Base-by-base conservation (phyloP, 2,329 filamentous ascomycete species). In the Claviceps sp. region DNA sequence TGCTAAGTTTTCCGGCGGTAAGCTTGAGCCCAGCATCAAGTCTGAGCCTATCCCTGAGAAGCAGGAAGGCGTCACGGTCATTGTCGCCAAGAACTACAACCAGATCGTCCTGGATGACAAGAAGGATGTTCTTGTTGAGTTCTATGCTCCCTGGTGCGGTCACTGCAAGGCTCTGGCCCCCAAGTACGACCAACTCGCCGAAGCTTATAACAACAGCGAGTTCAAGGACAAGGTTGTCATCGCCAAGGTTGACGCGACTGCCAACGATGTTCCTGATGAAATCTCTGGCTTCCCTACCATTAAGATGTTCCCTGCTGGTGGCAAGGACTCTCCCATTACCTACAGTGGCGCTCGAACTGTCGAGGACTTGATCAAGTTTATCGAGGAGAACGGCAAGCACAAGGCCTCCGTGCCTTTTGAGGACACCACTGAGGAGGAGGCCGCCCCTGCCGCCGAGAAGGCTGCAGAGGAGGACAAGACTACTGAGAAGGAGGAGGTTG, bases 81-180 rank as follows among this genome's bases (percentile, higher is more conserved):
- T 98, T 54, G 93, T 98, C 54, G 93, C 91, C 68, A 87, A 95
- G 75, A 91, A 80, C 74, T 98, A 96, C 80, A 78, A 95, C 58
- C 80, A 94, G 7, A 74, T 97, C 60, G 90, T 98, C 64, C 79
- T 96, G 52, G 85, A 98, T 67, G 85, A 95, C 70, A 78, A 84
- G 67, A 97, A 97, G 85, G 93, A 98, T 70, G 93, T 98, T 54
- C 81, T 98, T 60, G 73, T 98, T 58, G 93, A 98, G 77, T 97
- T 95, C 77, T 98, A 98, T 75, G 93, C 93, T 55, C 93, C 93
- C 58, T 98, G 93, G 93, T 98, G 93, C 70, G 93, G 93, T 62
- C 93, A 98, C 82, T 98, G 93, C 88, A 97, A 97, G 82, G 90
- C 82, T 70, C 85, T 98, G 56, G 91, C 93, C 53, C 93, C 93